Base-by-base conservation (phyloP, 2,329 filamentous ascomycete species). In the Ilyonectria mors-panacis region DNA sequence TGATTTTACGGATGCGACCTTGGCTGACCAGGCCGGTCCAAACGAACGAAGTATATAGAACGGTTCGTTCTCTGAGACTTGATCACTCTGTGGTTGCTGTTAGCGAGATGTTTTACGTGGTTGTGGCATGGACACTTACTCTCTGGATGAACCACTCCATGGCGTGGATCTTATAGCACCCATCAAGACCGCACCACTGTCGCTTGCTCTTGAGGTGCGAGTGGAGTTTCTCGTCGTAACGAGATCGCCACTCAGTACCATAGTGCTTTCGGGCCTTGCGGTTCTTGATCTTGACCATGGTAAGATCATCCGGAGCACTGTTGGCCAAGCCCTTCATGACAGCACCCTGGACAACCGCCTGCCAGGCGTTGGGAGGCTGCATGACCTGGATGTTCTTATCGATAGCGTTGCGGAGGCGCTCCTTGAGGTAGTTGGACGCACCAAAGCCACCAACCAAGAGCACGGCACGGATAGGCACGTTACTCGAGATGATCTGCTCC, bases 361-460 rank as follows among this genome's bases (percentile, higher is more conserved):
- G 79, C 85, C 85, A 87, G 17, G 84, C 80, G 57, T 84, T 81
- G 5, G 80, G 78, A 0, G 85, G 84, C 65, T 85, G 84, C 67
- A 86, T 73, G 56, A 87, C 80, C 61, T 81, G 75, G 19, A 84
- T 78, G 1, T 73, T 74, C 21, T 68, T 67, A 35, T 77, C 76
- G 19, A 85, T 73, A 0, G 79, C 70, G 58, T 77, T 72, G 55
- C 78, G 75, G 9, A 87, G 72, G 15, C 81, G 75, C 67, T 83
- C 77, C 67, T 82, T 81, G 33, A 85, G 78, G 67, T 85, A 85
- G 53, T 77, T 79, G n/a, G 81, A 84, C n/a, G 79, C 77, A 13
- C 84, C 82, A 55, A 85, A 85, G 1, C 84, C 84, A 42, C 83
- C 84, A 26, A 85, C 83, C 6, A 86, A 75, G 4, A 86, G 75